Evolutionary conservation across 2,329 filamentous ascomycete genomes (phyloP), one percentile per base, ranked within the genome.

Genomic region (Pestalotiopsis sp.): DNA sequence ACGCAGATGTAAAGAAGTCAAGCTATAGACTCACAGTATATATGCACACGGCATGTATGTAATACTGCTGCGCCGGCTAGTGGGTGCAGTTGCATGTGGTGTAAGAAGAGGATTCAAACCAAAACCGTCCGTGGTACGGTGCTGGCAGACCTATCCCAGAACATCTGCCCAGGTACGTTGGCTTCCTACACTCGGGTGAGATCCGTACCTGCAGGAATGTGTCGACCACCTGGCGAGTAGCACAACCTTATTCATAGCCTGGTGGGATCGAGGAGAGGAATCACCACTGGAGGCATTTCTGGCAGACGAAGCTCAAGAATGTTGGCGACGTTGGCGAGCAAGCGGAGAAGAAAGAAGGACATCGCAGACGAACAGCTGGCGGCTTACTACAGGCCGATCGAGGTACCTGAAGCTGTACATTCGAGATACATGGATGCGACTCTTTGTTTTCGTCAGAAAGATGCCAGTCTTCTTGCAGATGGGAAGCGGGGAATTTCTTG

Each of bases 401-500:
- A 52, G 45, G 45, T 52, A 52, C 45, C 11, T 52, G 23, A 36
- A 11, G 57, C 57, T 60, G 57, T 60, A 60, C 57, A 27, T 60
- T 20, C 57, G 25, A 60, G 57, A 36, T 60, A 60, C 57, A 60
- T 60, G 31, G 31, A 36, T 52, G 45, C 45, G 17, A 52, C 17
- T 23, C 45, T 52, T n/a, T 3, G 6, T 52, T 52, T 52, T 20
- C 45, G 20, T n/a, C 45, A 52, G 57, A 60, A 60, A 60, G 20
- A 60, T 36, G 25, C 57, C 59, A 27, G 12, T 62, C 27, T 23
- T 36, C 27, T 59, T 62, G 59, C 31, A 36, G 27, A 20, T 11
- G 59, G 31, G 6, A 9, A 36, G n/a, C 59, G 59, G 59, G 59
- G 59, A 39, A 62, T 62, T 62, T 66, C 63, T 39, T 66, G 63